These are phyloP conservation scores for Fusarium sambucinum DNA, from an alignment of 2,329 filamentous ascomycete species.

Conservation along the genomic window DNA sequence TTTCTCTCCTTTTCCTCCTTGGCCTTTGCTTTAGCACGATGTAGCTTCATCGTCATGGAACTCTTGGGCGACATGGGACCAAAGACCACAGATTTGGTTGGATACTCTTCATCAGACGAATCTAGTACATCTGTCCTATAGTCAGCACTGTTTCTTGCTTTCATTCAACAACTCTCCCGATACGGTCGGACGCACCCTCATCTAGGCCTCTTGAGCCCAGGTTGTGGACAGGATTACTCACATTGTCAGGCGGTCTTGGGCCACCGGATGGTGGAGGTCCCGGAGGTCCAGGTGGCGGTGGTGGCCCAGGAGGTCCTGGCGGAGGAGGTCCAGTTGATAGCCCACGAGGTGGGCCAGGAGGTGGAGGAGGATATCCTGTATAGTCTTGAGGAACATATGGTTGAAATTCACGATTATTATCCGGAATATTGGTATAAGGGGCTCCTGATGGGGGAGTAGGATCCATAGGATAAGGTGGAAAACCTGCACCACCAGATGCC, in stretches of 20 bases:
- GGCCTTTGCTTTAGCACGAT: slow-evolving; percentile 50
- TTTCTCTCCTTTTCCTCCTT: slow-evolving; percentile 37
- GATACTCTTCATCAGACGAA: slow-evolving; percentile 27
- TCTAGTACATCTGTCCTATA: slow-evolving; percentile 48
- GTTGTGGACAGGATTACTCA: slow-evolving; percentile 57
- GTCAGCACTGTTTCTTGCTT: slow-evolving; percentile 38
- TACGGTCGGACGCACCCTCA: slow-evolving; percentile 56
- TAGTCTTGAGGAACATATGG: slow-evolving; percentile 61
- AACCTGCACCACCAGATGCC: slow-evolving; percentile 65
- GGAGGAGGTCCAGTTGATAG: slow-evolving; percentile 29
- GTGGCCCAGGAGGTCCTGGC: slow-evolving; percentile 50
- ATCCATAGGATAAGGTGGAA: slow-evolving; percentile 57
- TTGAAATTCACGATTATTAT: slow-evolving; percentile 53
- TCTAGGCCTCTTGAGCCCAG: slow-evolving; percentile 46
- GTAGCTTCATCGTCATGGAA: slow-evolving; percentile 59
- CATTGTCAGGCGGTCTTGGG: slow-evolving; percentile 57
- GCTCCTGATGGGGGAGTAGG: slow-evolving; percentile 40
- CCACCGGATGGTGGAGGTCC: slow-evolving; percentile 52
- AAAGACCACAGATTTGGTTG: slow-evolving; percentile 60
- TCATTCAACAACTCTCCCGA: slow-evolving; percentile 35
- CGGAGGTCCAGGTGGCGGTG: slow-evolving; percentile 48
- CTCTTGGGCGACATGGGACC: slow-evolving; percentile 64
- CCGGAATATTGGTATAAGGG: slow-evolving; percentile 55
- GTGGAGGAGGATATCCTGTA: slow-evolving; percentile 56
- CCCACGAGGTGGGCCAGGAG: slow-evolving; percentile 50